phyloP scores from a whole-genome alignment of 2,329 filamentous ascomycete genomes.

The Diaporthe eres region DNA sequence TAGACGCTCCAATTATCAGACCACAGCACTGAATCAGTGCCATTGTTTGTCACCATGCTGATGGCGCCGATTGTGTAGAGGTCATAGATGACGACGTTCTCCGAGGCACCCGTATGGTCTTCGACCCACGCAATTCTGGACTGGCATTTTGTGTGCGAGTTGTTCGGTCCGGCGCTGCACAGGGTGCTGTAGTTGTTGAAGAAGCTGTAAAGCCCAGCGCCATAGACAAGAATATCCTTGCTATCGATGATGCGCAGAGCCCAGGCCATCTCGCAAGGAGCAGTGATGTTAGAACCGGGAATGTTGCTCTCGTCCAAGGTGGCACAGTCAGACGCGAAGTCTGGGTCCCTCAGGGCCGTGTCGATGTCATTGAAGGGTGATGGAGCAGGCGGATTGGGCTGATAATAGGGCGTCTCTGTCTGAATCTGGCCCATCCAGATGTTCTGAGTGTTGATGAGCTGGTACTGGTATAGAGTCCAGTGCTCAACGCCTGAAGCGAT shows the following conservation, averaged over 20 bases:
- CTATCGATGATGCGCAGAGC: constrained; percentile 72
- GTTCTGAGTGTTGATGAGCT: constrained; percentile 71
- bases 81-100: constrained; percentile 54
- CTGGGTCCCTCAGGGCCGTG: constrained; percentile 60
- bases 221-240: constrained; percentile 69
- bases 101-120: constrained; percentile 10
- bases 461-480: constrained; percentile 77
- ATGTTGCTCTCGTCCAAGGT: constrained; percentile 30
- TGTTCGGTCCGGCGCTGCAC: constrained; percentile 55
- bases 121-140: constrained; percentile 55
- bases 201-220: constrained; percentile 77
- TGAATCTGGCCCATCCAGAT: constrained; percentile 76
- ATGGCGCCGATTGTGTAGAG: constrained; percentile 58
- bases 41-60: constrained; percentile 54
- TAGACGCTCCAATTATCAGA: constrained; percentile 54
- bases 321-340: constrained; percentile 62
- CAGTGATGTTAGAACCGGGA: constrained; percentile 43
- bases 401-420: constrained; percentile 80
- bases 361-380: constrained; percentile 65
- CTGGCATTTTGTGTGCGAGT: constrained; percentile 59
- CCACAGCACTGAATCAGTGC: constrained; percentile 52
- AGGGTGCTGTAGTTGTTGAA: constrained; percentile 73
- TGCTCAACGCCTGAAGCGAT: constrained; percentile 78
- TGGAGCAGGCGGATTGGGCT: constrained; percentile 73
- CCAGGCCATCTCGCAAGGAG: constrained; percentile 72